Percentiles rank a stretch among this genome's conserved stretches.
Evolutionary conservation across 441 rosid genomes (phyloP).

Genomic region (Syzygium syzygioides): DNA sequence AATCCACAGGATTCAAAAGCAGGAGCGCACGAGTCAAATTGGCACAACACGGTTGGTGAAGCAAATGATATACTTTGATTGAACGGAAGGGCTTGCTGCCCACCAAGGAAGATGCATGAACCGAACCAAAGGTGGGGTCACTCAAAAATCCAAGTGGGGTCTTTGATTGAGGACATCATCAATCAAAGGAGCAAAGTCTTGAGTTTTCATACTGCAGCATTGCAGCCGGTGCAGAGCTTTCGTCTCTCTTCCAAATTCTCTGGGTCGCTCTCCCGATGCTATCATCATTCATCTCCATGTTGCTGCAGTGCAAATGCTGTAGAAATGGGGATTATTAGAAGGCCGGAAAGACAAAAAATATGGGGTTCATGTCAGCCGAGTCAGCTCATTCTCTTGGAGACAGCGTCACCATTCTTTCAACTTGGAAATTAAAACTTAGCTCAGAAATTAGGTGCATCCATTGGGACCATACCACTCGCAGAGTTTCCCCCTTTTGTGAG

Average conservation of each 20-base stretch:
- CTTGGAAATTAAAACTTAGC: neutral
- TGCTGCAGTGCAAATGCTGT: neutral
- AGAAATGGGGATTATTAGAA: neutral
- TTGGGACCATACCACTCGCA: neutral
- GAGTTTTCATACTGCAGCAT: neutral
- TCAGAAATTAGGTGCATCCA: neutral
- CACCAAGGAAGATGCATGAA: slow-evolving; percentile 16
- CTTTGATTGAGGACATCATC: neutral
- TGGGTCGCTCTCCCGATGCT: neutral
- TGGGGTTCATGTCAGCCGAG: neutral
- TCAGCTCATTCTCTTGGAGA: neutral
- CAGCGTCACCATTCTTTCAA: neutral
- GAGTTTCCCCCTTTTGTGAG: neutral
- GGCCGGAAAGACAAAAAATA: neutral
- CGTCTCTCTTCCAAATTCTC: neutral
- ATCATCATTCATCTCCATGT: neutral
- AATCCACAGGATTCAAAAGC: neutral
- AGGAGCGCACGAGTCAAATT: neutral
- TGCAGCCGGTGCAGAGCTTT: neutral
- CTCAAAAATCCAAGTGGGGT: neutral
- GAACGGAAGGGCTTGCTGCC: neutral
- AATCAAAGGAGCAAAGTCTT: neutral
- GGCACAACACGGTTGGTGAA: neutral
- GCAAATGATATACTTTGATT: neutral
- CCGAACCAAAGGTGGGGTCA: neutral